These are phyloP conservation scores for Trichopus zeylanicus DNA, from an alignment of 116 monocot genomes.

Conservation along the genomic window DNA sequence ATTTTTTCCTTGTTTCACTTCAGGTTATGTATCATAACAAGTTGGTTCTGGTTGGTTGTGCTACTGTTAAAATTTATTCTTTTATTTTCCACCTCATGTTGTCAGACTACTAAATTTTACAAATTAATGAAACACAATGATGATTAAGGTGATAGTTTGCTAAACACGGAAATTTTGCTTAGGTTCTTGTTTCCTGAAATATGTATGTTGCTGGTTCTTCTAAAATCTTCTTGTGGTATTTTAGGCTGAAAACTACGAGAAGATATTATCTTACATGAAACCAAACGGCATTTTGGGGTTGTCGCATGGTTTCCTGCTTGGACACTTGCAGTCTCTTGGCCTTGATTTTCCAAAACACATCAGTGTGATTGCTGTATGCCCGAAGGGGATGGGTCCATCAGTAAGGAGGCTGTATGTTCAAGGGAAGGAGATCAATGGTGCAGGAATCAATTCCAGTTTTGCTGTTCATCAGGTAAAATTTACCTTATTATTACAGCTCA, in stretches of 20 bases:
- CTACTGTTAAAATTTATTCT: too few relatives aligned
- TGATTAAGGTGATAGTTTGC: too few relatives aligned
- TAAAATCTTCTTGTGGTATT: too few relatives aligned
- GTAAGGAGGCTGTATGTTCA: conserved; percentile 96
- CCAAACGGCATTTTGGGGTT: conserved; percentile 92
- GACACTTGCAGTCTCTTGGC: conserved; percentile 77
- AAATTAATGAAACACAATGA: too few relatives aligned
- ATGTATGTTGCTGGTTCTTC: too few relatives aligned
- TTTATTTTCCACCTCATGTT: too few relatives aligned
- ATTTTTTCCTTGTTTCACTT: too few relatives aligned
- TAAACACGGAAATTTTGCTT: too few relatives aligned
- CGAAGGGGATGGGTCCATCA: conserved; percentile 98
- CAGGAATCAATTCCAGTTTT: conserved; percentile 98
- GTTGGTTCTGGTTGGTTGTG: too few relatives aligned
- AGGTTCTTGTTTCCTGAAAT: too few relatives aligned
- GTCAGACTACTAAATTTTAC: too few relatives aligned
- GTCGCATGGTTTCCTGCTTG: conserved; percentile 97
- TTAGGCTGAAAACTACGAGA: conserved; percentile 92
- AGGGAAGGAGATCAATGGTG: conserved; percentile 96
- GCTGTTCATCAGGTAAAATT: conserved; percentile 90
- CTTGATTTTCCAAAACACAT: conserved; percentile 94
- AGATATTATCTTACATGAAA: conserved; percentile 90
- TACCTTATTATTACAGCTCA: background rate
- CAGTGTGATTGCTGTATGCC: conserved; percentile 95
- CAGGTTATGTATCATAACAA: too few relatives aligned